Conservation (phyloP, 176 grass and related monocot genomes). For the Echinochloa phyllopogon region DNA sequence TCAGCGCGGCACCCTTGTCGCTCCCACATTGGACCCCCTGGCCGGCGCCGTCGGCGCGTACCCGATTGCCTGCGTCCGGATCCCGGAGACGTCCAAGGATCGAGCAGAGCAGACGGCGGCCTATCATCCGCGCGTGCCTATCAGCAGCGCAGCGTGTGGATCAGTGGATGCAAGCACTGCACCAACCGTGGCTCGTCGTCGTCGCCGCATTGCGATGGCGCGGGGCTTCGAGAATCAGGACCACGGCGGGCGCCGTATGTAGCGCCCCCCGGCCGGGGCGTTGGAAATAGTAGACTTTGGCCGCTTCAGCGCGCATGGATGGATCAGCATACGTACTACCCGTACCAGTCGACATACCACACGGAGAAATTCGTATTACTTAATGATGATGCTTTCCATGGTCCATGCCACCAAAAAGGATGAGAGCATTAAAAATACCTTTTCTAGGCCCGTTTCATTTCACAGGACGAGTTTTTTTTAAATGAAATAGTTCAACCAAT, state of each 20-base stretch:
- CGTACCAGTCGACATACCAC: too few relatives aligned
- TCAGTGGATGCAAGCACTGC: not conserved
- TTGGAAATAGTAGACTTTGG: slow-evolving; percentile 8
- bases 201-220: not conserved
- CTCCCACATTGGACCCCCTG: slow-evolving; percentile 6
- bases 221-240: not conserved
- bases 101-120: not conserved
- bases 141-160: too few relatives aligned
- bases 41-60: not conserved
- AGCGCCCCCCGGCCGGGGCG: not conserved
- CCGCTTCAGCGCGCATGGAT: too few relatives aligned
- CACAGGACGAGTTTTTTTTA: too few relatives aligned
- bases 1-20: slow-evolving; percentile 38
- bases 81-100: slow-evolving; percentile 5
- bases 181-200: not conserved
- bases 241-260: not conserved
- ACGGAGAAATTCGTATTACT: too few relatives aligned
- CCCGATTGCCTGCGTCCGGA: not conserved
- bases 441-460: too few relatives aligned
- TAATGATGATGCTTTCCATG: too few relatives aligned
- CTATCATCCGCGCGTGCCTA: not conserved
- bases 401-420: too few relatives aligned
- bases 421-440: too few relatives aligned
- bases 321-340: too few relatives aligned
- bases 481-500: too few relatives aligned